Base-by-base conservation (phyloP, 1,139 yeast species). In the Hansenula anomala region DNA sequence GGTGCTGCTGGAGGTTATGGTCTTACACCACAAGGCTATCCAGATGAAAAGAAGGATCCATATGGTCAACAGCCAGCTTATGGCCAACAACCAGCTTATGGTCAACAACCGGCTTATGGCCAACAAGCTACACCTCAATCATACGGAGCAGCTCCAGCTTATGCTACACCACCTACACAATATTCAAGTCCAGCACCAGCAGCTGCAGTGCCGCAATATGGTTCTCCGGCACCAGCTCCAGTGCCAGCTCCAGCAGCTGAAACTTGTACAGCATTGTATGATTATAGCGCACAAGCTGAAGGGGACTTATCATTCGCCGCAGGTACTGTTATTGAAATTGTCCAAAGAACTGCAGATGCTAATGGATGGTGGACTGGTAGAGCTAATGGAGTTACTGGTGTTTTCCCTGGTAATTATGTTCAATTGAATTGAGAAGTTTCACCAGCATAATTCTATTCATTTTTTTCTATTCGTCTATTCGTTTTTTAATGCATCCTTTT, bases 351-450 rank as follows among this genome's bases (percentile, higher is more conserved):
- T 2, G 72, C 78, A 0, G 96, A 89, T 58, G 73, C 80, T 39
- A 88, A 88, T 54, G 97, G 96, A 4, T 92, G 98, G 98, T 92
- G 98, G 98, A 87, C 96, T 1, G 98, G 98, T n/a, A 68, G 72
- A 39, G 68, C 76, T 51, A 87, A 89, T 54, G 97, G 97, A 11
- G 82, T 73, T 45, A 80, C 81, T 40, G 98, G 98, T 39, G 86
- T 81, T 8, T 92, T 92, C 69, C 98, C 98, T 6, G 97, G 97
- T 14, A 92, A 90, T 60, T 92, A 92, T 56, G 97, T 92, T 27
- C 90, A 85, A 59, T 62, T 85, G 46, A 75, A 76, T 52, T 57
- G 48, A 48, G n/a, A n/a, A n/a, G n/a, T n/a, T n/a, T n/a, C n/a
- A n/a, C n/a, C n/a, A n/a, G n/a, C n/a, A n/a, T n/a, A n/a, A n/a